Evolutionary conservation across 2,329 filamentous ascomycete species (phyloP).

Genomic region (Fusarium redolens): DNA sequence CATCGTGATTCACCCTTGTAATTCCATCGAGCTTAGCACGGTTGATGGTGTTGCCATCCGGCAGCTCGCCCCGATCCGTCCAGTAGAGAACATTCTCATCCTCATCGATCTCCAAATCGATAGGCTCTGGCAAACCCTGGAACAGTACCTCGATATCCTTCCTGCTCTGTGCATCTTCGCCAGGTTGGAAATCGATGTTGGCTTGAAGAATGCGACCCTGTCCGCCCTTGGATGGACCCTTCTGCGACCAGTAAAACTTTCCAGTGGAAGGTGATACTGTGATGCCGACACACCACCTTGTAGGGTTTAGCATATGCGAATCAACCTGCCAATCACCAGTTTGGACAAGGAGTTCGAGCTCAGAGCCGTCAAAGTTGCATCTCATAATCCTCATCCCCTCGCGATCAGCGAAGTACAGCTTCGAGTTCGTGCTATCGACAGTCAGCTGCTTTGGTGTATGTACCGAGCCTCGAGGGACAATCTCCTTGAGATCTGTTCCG

Average conservation of each 20-base stretch:
- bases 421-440: neutral
- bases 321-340: neutral
- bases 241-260: slow-evolving; percentile 11
- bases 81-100: neutral
- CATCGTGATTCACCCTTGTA: fast-evolving
- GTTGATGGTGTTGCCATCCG: neutral
- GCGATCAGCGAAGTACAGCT: neutral
- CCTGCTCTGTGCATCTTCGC: neutral
- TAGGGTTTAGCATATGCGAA: neutral
- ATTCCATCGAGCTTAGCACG: neutral
- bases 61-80: neutral
- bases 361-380: neutral
- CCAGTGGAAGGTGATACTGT: neutral
- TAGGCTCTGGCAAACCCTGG: neutral
- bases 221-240: neutral
- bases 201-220: neutral
- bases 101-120: neutral
- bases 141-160: slow-evolving; percentile 5
- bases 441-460: slow-evolving; percentile 10
- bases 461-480: neutral
- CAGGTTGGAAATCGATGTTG: neutral
- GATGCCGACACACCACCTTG: neutral
- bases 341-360: neutral
- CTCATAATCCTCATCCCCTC: slow-evolving; percentile 7
- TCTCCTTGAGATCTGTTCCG: neutral